phyloP scores from a whole-genome alignment of 2,329 filamentous ascomycete genomes.

The Byssothecium circinans region DNA sequence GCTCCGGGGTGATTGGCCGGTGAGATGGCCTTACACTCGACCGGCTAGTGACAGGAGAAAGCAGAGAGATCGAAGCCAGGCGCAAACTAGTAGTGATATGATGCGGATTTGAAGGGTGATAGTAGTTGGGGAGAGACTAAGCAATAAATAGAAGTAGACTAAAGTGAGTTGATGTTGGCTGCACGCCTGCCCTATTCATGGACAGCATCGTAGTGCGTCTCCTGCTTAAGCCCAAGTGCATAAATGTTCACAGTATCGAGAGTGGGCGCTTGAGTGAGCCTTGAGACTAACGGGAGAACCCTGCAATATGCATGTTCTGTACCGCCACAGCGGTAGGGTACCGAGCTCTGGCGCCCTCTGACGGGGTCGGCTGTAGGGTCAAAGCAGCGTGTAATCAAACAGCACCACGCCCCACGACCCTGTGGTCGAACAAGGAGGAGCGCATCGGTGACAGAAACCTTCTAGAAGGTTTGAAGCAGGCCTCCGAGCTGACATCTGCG shows the following conservation, averaged over 20 bases:
- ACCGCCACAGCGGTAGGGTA: conserved; percentile 32
- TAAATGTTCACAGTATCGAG: conserved; percentile 41
- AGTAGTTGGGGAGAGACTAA: too few species aligned
- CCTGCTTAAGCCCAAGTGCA: conserved; percentile 35
- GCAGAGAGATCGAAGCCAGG: conserved; percentile 1
- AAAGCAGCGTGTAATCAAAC: conserved; percentile 17
- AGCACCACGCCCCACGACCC: conserved; percentile 14
- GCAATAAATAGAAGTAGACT: too few species aligned
- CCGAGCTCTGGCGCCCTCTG: conserved; percentile 24
- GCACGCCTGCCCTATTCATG: too few species aligned
- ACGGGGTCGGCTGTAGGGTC: conserved; percentile 24
- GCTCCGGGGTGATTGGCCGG: conserved; percentile 31
- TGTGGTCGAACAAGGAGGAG: conserved; percentile 13
- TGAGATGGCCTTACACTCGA: conserved; percentile 27
- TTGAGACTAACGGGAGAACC: conserved; percentile 33
- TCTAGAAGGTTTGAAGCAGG: conserved; percentile 9
- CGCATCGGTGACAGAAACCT: conserved; percentile 18
- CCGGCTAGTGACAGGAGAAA: conserved; percentile 16
- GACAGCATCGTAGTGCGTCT: too few species aligned
- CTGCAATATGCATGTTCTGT: conserved; percentile 22
- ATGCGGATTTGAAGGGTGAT: too few species aligned
- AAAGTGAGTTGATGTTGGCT: neutral
- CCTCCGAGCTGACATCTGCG: neutral
- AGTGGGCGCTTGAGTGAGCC: conserved; percentile 39
- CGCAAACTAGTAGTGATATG: too few species aligned